Evolutionary conservation across 768 basidiomycete species (phyloP).

Genomic region (Paxillus involutus): DNA sequence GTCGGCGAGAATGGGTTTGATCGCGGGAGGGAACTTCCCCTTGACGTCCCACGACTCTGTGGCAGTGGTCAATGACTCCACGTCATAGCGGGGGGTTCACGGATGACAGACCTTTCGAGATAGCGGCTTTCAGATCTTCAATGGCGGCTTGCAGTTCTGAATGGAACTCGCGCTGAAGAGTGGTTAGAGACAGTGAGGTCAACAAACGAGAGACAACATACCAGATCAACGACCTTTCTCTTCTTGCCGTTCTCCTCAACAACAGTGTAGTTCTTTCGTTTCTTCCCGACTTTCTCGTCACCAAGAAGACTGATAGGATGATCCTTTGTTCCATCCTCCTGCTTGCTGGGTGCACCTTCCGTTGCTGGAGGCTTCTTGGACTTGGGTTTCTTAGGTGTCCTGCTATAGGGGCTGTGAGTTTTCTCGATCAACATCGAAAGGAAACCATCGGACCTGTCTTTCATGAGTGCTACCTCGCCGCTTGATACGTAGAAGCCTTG

Average conservation of each 20-base stretch:
- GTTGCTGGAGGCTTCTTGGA: constrained; percentile 48
- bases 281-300: constrained; percentile 43
- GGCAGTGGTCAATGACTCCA: background rate
- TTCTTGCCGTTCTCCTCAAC: constrained; percentile 63
- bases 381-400: constrained; percentile 71
- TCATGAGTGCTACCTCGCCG: constrained; percentile 84
- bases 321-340: constrained; percentile 48
- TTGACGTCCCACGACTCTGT: constrained; percentile 78
- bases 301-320: constrained; percentile 47
- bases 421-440: background rate
- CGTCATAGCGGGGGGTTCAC: background rate
- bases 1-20: constrained; percentile 72
- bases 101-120: constrained; percentile 50
- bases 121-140: constrained; percentile 57
- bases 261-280: constrained; percentile 55
- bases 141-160: constrained; percentile 64
- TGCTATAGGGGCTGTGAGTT: constrained; percentile 29
- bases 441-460: constrained; percentile 54
- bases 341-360: constrained; percentile 24
- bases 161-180: constrained; percentile 61
- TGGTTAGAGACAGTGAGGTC: background rate
- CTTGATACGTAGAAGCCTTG: constrained; percentile 90
- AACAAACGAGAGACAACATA: constrained; percentile 27
- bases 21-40: constrained; percentile 82
- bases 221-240: constrained; percentile 68